Base-by-base conservation (phyloP, 2,329 filamentous ascomycete genomes). In the Magnaporthales sp. region DNA sequence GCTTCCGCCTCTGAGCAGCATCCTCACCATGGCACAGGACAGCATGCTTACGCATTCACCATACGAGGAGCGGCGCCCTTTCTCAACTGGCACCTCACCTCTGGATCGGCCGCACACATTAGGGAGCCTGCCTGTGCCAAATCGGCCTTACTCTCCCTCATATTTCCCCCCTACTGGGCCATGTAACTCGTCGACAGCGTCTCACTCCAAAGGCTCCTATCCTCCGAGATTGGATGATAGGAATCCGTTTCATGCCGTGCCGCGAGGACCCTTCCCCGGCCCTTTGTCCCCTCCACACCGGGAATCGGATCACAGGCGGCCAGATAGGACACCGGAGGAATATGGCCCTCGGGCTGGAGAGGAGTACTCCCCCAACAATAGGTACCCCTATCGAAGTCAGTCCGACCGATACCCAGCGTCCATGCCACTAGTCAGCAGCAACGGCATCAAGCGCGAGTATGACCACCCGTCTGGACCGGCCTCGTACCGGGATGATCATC, bases 1-100 rank as follows among this genome's bases (percentile, higher is more conserved):
- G 70, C 79, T 87, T 26, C 85, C 85, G 1, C 81, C 85, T 6
- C 71, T 87, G 69, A 86, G 83, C 74, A 86, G 84, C 70, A 75
- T 87, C 19, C 86, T 87, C 70, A 83, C 83, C 2, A 81, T 81
- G 6, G 77, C 80, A 11, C 75, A 81, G 5, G 74, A 79, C 62
- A 74, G 79, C 38, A 77, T 80, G 63, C 76, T 80, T 29, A 71
- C 80, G 64, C 78, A 79, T 68, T 83, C 83, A 51, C 80, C 83
- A 26, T 78, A 79, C 24, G 83, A 84, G 54, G 54, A 58, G 79
- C 80, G 27, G 78, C 78, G n/a, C 75, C 75, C 78, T 51, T 79
- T 80, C 60, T 72, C 77, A 60, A 76, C 79, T 38, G 30, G 51
- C n/a, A 73, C 77, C 8, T 84, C 83, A 24, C 80, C 83, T 5